Evolutionary conservation across 139 green algal species (phyloP), one percentile per base, ranked within the genome.

Genomic region (Haematococcus sp.): DNA sequence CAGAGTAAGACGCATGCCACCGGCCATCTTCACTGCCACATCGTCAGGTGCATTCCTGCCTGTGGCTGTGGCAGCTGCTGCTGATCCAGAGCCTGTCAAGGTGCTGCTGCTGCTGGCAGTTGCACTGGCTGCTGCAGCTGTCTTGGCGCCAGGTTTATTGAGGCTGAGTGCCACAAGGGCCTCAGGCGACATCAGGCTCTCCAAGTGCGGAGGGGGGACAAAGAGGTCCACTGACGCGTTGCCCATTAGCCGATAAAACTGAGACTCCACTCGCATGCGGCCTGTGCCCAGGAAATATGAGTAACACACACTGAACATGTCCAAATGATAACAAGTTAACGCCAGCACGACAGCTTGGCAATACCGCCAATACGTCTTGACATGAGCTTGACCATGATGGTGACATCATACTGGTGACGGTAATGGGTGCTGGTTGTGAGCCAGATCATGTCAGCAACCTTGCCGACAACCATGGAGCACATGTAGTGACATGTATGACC

Each of bases 1-100:
- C 3, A 86, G 60, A 13, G 67, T 73, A 27, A 86, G 72, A 13
- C 80, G 72, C 80, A 86, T 86, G 73, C 76, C 78, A 28, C 74
- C 76, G 22, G 63, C 69, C 56, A 79, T 34, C 34, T 69, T 68
- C 40, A 61, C 28, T 34, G 73, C 63, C 54, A 83, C 73, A 54
- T 73, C 56, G 32, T 76, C 74, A 49, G 7, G 7, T 28, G 58
- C 58, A 65, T 9, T 9, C 4, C 11, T 32, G 9, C 9, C 22
- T 61, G 54, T 4, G 4, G 54, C 58, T 34, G 25, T n/a, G 4
- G 58, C 58, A 35, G 58, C 58, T 65, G 58, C n/a, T 33, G 23
- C 58, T 4, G 23, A 13, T 19, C 3, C n/a, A 22, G n/a, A 22
- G 23, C 23, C 58, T 16, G n/a, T n/a, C 25, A 3, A 13, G 17